These are phyloP conservation scores for Psilocybe tampanensis DNA, from an alignment of 768 basidiomycete species.

Conservation along the genomic window DNA sequence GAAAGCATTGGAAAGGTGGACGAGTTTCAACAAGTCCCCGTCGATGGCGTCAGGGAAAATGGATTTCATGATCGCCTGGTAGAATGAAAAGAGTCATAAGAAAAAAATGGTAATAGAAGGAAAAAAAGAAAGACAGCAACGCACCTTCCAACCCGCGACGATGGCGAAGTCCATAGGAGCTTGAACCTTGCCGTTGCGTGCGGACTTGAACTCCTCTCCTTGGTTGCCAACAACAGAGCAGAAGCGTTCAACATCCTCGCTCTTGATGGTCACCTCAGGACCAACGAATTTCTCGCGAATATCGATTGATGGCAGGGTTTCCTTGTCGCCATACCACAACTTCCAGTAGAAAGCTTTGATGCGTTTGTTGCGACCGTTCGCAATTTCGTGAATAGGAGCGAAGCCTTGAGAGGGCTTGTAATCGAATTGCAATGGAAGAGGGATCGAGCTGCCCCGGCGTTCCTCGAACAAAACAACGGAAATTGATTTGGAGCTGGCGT, in stretches of 20 bases:
- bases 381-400: slow-evolving; percentile 91
- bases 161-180: slow-evolving; percentile 99
- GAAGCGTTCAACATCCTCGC: slow-evolving; percentile 81
- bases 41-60: slow-evolving; percentile 94
- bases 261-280: slow-evolving; percentile 81
- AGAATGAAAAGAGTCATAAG: slow-evolving; percentile 10
- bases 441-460: slow-evolving; percentile 72
- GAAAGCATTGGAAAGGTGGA: slow-evolving; percentile 98
- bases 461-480: slow-evolving; percentile 82
- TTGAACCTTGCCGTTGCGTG: slow-evolving; percentile 66
- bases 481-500: slow-evolving; percentile 56
- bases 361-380: slow-evolving; percentile 77
- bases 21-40: slow-evolving; percentile 93
- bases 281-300: slow-evolving; percentile 84
- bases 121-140: slow-evolving; percentile 25
- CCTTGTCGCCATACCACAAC: slow-evolving; percentile 93
- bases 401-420: slow-evolving; percentile 90
- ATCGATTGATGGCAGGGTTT: slow-evolving; percentile 74
- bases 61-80: slow-evolving; percentile 96
- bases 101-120: slow-evolving; percentile 2
- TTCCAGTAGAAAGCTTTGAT: slow-evolving; percentile 99
- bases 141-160: slow-evolving; percentile 96
- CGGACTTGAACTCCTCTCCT: slow-evolving; percentile 85
- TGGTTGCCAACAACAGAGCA: slow-evolving; percentile 94
- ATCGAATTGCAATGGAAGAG: slow-evolving; percentile 78